Conservation (phyloP, 495 filamentous ascomycete species). For the Thozetella sp. region DNA sequence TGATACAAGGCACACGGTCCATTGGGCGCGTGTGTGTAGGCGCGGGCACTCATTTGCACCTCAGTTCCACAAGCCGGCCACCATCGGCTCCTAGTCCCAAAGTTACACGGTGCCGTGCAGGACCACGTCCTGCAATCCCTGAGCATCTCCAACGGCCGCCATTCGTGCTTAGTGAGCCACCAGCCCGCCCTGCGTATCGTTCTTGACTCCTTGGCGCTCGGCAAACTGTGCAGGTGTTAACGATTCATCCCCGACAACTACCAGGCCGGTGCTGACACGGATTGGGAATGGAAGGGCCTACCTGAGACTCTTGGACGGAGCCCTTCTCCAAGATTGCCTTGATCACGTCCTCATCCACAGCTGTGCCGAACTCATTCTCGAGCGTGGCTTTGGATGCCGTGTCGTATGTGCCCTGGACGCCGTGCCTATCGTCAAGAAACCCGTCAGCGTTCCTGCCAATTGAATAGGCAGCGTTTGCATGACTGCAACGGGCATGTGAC, state of each 20-base stretch:
- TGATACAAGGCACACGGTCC: too few species aligned
- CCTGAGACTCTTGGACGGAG: slow-evolving; percentile 64
- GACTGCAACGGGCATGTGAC: neutral
- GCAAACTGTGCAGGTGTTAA: slow-evolving; percentile 28
- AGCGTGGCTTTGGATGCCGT: slow-evolving; percentile 71
- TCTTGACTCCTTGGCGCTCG: slow-evolving; percentile 41
- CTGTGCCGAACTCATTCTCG: slow-evolving; percentile 86
- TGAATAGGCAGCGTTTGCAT: neutral
- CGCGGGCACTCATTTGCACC: too few species aligned
- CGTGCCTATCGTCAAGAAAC: slow-evolving; percentile 61
- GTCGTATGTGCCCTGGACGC: slow-evolving; percentile 79
- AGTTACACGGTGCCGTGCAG: too few species aligned
- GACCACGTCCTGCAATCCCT: too few species aligned
- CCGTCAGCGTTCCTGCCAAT: neutral
- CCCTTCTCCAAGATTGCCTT: slow-evolving; percentile 80
- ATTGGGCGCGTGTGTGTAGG: too few species aligned
- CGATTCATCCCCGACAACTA: too few species aligned
- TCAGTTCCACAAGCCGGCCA: too few species aligned
- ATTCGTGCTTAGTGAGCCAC: neutral
- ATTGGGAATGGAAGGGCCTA: slow-evolving; percentile 52
- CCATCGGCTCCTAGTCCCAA: too few species aligned
- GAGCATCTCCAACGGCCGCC: too few species aligned
- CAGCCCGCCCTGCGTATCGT: slow-evolving; percentile 35
- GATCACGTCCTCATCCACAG: slow-evolving; percentile 75
- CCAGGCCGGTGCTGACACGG: too few species aligned